phyloP scores from a whole-genome alignment of 192 early-diverging fungal species.

The Backusella macrospora region DNA sequence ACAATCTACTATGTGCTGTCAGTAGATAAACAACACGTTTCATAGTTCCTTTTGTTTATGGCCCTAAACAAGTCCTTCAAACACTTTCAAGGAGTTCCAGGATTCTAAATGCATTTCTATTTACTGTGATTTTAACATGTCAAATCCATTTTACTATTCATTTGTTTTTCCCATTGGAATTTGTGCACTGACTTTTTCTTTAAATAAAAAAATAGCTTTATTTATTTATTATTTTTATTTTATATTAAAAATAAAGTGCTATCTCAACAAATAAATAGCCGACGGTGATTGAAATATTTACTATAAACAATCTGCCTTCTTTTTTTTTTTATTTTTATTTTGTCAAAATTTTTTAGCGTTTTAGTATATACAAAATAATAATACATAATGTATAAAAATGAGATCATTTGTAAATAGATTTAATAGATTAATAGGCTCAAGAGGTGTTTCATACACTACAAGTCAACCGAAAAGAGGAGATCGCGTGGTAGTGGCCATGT shows the following conservation, averaged over 20 bases:
- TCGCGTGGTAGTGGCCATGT: conserved; percentile 81
- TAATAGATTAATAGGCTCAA: not conserved
- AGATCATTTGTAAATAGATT: not conserved
- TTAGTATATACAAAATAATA: not conserved
- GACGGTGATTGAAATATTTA: not conserved
- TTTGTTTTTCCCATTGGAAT: not conserved
- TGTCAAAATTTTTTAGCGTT: not conserved
- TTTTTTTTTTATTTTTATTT: not conserved
- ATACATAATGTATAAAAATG: not conserved
- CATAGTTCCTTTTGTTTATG: not conserved
- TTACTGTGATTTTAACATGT: conserved; percentile 8
- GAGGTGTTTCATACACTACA: not conserved
- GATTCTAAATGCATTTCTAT: not conserved
- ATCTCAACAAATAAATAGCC: not conserved
- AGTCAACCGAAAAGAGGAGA: conserved; percentile 22
- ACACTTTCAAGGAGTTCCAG: conserved; percentile 2
- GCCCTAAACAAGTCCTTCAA: not conserved
- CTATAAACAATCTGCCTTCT: not conserved
- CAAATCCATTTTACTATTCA: not conserved
- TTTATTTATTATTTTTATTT: no score
- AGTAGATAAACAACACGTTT: not conserved
- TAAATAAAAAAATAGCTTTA: not conserved
- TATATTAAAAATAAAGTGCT: no score
- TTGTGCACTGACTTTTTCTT: conserved; percentile 12
- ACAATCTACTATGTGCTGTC: not conserved